Percentiles rank a stretch among this genome's conserved stretches.
Conservation (phyloP, 1,139 yeast genomes). For the Barnettozyma hawaiiensis region DNA sequence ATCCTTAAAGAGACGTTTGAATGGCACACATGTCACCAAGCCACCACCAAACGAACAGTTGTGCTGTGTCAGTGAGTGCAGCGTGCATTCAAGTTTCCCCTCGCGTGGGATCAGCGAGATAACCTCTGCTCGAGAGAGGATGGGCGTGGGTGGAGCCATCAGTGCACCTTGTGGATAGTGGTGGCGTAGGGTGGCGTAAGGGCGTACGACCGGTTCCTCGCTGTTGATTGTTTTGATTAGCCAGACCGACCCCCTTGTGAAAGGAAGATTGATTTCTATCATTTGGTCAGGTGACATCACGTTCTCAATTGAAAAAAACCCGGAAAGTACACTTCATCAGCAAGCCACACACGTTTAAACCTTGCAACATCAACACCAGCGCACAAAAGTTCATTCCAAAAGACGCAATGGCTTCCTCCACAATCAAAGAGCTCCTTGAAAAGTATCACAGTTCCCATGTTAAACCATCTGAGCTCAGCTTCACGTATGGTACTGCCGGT, state of each 20-base stretch:
- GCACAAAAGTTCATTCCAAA: background rate
- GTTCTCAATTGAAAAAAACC: too few species aligned
- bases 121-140: slow-evolving; percentile 23
- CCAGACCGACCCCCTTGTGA: too few species aligned
- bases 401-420: background rate
- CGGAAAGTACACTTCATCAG: too few species aligned
- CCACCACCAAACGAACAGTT: slow-evolving; percentile 30
- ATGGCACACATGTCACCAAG: slow-evolving; percentile 48
- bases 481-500: slow-evolving; percentile 93
- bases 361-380: too few species aligned
- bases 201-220: too few species aligned
- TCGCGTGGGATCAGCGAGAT: slow-evolving; percentile 10
- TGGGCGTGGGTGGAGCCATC: slow-evolving; percentile 34
- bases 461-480: slow-evolving; percentile 42
- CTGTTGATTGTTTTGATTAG: too few species aligned
- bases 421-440: slow-evolving; percentile 12
- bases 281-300: background rate
- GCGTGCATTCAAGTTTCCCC: slow-evolving; percentile 20
- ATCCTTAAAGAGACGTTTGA: slow-evolving; percentile 46
- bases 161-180: background rate
- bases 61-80: slow-evolving; percentile 28
- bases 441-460: slow-evolving; percentile 27
- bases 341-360: too few species aligned
- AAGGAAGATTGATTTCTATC: too few species aligned
- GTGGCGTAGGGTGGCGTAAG: too few species aligned